phyloP scores from a whole-genome alignment of 768 basidiomycete species.

The Macrolepiota fuliginosa region DNA sequence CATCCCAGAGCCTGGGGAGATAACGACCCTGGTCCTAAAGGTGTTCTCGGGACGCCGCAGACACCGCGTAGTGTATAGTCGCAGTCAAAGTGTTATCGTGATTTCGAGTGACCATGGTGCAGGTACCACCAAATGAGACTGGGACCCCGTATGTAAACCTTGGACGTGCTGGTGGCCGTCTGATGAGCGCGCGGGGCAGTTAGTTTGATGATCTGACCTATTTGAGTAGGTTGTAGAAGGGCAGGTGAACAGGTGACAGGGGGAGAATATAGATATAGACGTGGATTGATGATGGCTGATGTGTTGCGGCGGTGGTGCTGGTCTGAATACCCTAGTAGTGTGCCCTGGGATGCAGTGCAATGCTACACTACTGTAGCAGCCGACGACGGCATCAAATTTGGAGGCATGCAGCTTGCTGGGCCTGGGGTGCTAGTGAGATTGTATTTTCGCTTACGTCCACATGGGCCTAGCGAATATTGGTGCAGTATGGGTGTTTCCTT shows the following conservation, averaged over 20 bases:
- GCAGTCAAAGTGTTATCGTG: background rate
- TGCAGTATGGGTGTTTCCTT: background rate
- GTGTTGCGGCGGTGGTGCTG: background rate
- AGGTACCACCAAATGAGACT: background rate
- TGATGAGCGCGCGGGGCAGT: slow-evolving; percentile 1
- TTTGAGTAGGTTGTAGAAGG: background rate
- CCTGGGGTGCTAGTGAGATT: background rate
- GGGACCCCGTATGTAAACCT: slow-evolving; percentile 7
- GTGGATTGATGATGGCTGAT: slow-evolving; percentile 7
- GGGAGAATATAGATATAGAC: background rate
- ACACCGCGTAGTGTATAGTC: background rate
- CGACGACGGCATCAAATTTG: background rate
- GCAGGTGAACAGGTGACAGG: slow-evolving; percentile 3
- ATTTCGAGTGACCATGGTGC: background rate
- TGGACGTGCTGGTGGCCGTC: background rate
- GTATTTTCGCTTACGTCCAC: background rate
- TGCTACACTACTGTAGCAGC: background rate
- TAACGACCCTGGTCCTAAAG: background rate
- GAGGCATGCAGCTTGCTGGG: background rate
- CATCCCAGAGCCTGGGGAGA: background rate
- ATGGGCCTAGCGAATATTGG: background rate
- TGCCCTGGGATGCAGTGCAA: background rate
- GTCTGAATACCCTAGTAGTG: background rate
- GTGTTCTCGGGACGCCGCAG: background rate
- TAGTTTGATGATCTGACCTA: background rate